These are phyloP conservation scores for Lentinula boryana DNA, from an alignment of 768 basidiomycete species.

Conservation along the genomic window DNA sequence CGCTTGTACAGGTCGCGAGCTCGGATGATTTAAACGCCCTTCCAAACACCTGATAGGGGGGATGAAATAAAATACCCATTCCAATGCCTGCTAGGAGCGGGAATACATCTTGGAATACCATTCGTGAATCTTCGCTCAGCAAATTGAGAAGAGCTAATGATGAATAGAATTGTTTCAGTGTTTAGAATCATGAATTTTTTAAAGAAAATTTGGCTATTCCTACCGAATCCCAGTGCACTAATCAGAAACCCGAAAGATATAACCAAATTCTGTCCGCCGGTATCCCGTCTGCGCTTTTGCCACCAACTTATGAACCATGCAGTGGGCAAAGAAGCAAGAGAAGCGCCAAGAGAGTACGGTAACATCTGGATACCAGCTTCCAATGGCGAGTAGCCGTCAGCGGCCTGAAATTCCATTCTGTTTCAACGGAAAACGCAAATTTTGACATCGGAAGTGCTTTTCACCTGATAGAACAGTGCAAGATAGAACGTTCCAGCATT, in stretches of 20 bases:
- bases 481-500: conserved; percentile 85
- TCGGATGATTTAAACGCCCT: conserved; percentile 59
- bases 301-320: conserved; percentile 77
- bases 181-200: conserved; percentile 13
- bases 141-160: conserved; percentile 59
- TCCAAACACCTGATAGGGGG: conserved; percentile 78
- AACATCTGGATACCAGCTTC: conserved; percentile 70
- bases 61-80: conserved; percentile 79
- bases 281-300: conserved; percentile 51
- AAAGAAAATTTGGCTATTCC: conserved; percentile 6
- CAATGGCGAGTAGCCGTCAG: conserved; percentile 63
- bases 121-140: conserved; percentile 47
- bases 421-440: conserved; percentile 8
- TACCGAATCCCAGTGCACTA: conserved; percentile 72
- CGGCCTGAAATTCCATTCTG: conserved; percentile 39
- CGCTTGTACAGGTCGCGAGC: conserved; percentile 74
- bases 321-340: conserved; percentile 77
- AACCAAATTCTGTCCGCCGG: conserved; percentile 58
- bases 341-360: conserved; percentile 82
- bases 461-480: conserved; percentile 76
- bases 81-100: conserved; percentile 73
- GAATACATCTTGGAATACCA: conserved; percentile 42
- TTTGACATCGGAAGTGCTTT: conserved; percentile 11
- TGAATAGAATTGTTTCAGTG: background rate
- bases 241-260: conserved; percentile 60